Evolutionary conservation across 257 asterid species (phyloP), one percentile per base, ranked within the genome.

Genomic region (Datura wrightii): DNA sequence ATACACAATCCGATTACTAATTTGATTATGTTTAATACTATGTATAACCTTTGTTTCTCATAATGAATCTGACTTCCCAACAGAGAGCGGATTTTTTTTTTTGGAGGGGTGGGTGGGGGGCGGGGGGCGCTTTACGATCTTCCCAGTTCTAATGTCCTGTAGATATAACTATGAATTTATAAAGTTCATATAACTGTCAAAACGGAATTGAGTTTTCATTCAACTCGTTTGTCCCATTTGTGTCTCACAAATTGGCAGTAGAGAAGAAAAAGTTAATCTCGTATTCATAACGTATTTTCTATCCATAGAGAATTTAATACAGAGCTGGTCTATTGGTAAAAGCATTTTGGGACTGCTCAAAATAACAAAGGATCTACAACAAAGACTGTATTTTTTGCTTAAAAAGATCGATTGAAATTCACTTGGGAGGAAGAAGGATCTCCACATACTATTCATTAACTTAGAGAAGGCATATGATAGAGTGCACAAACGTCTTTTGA

Each of bases 401-500:
- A 8, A 42, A 46, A n/a, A n/a, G 42, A 41, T 44, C 44, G 79
- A n/a, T 71, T 71, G 56, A 44, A 44, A 44, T 44, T n/a, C 42
- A 42, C 37, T 71, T 56, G 39, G 37, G 36, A 71, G 79, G 56
- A 44, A 44, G 56, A 13, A 71, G 56, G 55, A 71, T 71, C 56
- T 44, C 56, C 79, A 9, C 8, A 10, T 44, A 15, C 39, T 42
- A 44, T 71, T 71, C 79, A 71, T 44, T 46, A 71, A 44, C 5
- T 71, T 71, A 44, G 79, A 71, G 79, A 71, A 44, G 44, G 39
- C 39, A 46, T 44, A 71, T 44, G 56, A 71, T n/a, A 34, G 56
- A 44, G 10, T 71, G 56, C 79, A 11, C 39, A 71, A 37, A 71
- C 1, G 56, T 52, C 79, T 48, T 18, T n/a, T 44, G 56, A 71